A percentile compares a stretch with the other conserved stretches of the same genome.
These are phyloP conservation scores for Penicillium angulare DNA, from an alignment of 495 filamentous ascomycete genomes.

Conservation along the genomic window DNA sequence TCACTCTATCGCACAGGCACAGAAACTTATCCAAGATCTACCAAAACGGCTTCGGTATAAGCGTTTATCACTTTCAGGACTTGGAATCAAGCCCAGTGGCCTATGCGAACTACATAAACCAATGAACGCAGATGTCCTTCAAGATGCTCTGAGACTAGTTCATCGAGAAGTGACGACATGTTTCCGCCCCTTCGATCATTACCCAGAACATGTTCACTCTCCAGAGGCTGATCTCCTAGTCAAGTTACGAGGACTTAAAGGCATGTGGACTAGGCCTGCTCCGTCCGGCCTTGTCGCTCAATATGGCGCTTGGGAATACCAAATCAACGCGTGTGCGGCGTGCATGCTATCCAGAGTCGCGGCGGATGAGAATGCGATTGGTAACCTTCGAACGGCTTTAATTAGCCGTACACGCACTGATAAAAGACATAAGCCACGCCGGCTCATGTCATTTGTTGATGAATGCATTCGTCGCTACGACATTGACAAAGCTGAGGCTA, in stretches of 20 bases:
- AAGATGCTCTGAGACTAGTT: slow-evolving; percentile 20
- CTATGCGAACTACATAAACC: slow-evolving; percentile 16
- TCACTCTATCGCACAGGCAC: background rate
- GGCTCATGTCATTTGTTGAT: slow-evolving; percentile 29
- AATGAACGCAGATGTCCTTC: slow-evolving; percentile 24
- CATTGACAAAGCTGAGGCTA: slow-evolving; percentile 4
- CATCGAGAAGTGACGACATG: slow-evolving; percentile 29
- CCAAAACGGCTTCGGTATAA: slow-evolving; percentile 11
- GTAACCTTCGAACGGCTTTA: slow-evolving; percentile 29
- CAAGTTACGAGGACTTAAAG: slow-evolving; percentile 20
- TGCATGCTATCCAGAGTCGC: slow-evolving; percentile 42
- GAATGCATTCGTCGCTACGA: slow-evolving; percentile 16
- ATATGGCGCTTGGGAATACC: slow-evolving; percentile 16
- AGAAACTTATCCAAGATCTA: slow-evolving; percentile 12
- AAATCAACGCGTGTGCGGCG: slow-evolving; percentile 37
- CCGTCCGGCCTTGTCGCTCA: background rate
- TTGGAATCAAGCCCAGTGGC: background rate
- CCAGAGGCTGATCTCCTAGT: slow-evolving; percentile 12
- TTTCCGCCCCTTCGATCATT: slow-evolving; percentile 23
- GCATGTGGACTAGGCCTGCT: slow-evolving; percentile 30
- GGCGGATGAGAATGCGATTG: slow-evolving; percentile 13
- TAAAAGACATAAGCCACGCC: slow-evolving; percentile 15
- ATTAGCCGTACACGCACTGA: slow-evolving; percentile 30
- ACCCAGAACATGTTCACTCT: slow-evolving; percentile 10
- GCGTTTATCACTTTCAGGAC: background rate